A percentile compares a stretch with the other conserved stretches of the same genome.
Conservation (phyloP, 306 rosid genomes). For the Begonia masoniana region DNA sequence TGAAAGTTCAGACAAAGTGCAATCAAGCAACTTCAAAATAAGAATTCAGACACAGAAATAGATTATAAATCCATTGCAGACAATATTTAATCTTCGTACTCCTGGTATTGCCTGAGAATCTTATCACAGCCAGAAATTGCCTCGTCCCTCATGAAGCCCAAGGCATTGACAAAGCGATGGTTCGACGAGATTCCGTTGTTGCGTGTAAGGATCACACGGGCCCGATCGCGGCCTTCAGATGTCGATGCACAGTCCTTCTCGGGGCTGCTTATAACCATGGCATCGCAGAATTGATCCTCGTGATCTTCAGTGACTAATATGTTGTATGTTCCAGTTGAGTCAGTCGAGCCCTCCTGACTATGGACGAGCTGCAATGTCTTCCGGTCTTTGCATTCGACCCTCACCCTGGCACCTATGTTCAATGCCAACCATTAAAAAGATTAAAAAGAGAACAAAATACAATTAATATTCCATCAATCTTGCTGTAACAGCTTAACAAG, state of each 20-base stretch:
- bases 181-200: constrained; percentile 64
- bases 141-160: constrained; percentile 40
- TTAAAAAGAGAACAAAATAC: background rate
- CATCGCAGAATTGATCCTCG: constrained; percentile 49
- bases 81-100: constrained; percentile 21
- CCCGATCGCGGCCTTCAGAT: constrained; percentile 67
- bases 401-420: constrained; percentile 57
- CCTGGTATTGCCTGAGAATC: constrained; percentile 55
- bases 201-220: constrained; percentile 69
- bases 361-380: constrained; percentile 19
- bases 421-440: background rate
- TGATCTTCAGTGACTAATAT: constrained; percentile 52
- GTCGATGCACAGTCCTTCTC: constrained; percentile 19
- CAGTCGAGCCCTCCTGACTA: constrained; percentile 41
- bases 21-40: no score
- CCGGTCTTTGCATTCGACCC: constrained; percentile 53
- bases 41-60: no score
- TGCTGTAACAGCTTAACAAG: no score
- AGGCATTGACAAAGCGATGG: constrained; percentile 47
- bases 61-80: background rate
- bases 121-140: constrained; percentile 44
- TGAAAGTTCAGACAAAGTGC: no score
- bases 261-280: constrained; percentile 55
- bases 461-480: background rate
- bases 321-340: constrained; percentile 43